Evolutionary conservation across 495 filamentous ascomycete species (phyloP).

Genomic region (Rhizodiscina lignyota): DNA sequence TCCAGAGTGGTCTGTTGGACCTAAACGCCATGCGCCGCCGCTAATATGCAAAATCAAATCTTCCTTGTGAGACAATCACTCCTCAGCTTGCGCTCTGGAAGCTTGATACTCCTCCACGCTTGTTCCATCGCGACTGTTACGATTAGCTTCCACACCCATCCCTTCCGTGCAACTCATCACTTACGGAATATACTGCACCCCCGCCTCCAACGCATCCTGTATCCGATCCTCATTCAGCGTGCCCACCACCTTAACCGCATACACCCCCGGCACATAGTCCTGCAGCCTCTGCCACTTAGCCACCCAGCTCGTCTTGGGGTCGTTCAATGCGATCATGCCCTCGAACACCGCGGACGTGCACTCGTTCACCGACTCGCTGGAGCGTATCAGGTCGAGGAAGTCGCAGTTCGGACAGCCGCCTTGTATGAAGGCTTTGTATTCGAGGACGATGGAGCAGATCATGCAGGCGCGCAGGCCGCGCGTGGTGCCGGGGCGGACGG

Average conservation of each 20-base stretch:
- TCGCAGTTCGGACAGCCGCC: conserved; percentile 5
- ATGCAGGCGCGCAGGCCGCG: conserved; percentile 4
- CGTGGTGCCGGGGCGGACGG: not conserved
- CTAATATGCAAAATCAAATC: no score
- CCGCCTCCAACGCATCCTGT: not conserved
- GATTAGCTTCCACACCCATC: no score
- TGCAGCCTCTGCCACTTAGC: conserved; percentile 3
- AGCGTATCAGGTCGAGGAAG: conserved; percentile 1
- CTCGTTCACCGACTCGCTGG: not conserved
- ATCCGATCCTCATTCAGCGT: not conserved
- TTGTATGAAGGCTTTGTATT: not conserved
- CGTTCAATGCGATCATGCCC: conserved; percentile 1
- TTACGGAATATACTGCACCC: conserved; percentile 1
- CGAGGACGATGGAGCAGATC: conserved; percentile 3
- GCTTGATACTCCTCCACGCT: no score
- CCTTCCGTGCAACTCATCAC: no score
- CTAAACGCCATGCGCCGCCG: no score
- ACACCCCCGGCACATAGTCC: conserved; percentile 2
- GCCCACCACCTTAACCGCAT: conserved; percentile 3
- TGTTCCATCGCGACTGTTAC: no score
- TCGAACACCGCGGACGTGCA: conserved; percentile 2
- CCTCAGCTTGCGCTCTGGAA: no score
- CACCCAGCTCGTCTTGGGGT: conserved; percentile 1
- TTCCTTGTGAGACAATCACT: no score
- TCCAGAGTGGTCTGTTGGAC: no score